Conservation (phyloP, 495 filamentous ascomycete genomes). For the Tuber magnatum region DNA sequence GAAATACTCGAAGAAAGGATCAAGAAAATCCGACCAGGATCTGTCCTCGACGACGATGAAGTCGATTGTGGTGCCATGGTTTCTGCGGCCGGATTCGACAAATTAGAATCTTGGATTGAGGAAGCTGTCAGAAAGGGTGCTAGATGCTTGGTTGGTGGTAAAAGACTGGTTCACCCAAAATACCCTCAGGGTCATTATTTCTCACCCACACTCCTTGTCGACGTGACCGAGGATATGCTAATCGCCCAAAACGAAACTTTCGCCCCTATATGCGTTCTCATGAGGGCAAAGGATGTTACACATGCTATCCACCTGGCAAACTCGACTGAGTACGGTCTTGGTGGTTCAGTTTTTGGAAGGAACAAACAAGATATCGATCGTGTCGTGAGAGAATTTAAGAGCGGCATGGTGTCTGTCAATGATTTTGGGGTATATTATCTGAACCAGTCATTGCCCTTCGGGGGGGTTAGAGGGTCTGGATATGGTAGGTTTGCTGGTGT, state of each 20-base stretch:
- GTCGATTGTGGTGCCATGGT: constrained; percentile 87
- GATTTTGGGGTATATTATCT: constrained; percentile 91
- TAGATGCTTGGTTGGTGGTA: constrained; percentile 73
- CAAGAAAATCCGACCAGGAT: constrained; percentile 61
- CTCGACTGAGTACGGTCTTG: constrained; percentile 67
- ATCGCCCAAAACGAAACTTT: constrained; percentile 90
- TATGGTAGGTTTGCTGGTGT: constrained; percentile 90
- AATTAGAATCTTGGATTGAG: constrained; percentile 62
- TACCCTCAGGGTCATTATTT: constrained; percentile 83
- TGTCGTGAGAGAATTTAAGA: constrained; percentile 61
- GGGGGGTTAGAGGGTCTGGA: constrained; percentile 75
- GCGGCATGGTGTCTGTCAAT: constrained; percentile 88
- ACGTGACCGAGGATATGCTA: constrained; percentile 69
- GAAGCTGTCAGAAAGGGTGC: constrained; percentile 75
- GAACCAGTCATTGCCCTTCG: constrained; percentile 78
- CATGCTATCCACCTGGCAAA: constrained; percentile 68
- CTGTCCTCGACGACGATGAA: constrained; percentile 53
- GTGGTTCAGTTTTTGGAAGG: constrained; percentile 73
- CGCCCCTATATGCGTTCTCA: constrained; percentile 77
- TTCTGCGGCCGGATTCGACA: constrained; percentile 61
- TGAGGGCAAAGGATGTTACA: constrained; percentile 57
- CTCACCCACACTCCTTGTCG: constrained; percentile 75
- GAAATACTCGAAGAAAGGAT: constrained; percentile 64
- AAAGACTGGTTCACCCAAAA: constrained; percentile 57
- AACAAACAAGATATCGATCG: constrained; percentile 48